These are phyloP conservation scores for Botrytis pseudocinerea DNA, from an alignment of 2,329 filamentous ascomycete species.

Conservation along the genomic window DNA sequence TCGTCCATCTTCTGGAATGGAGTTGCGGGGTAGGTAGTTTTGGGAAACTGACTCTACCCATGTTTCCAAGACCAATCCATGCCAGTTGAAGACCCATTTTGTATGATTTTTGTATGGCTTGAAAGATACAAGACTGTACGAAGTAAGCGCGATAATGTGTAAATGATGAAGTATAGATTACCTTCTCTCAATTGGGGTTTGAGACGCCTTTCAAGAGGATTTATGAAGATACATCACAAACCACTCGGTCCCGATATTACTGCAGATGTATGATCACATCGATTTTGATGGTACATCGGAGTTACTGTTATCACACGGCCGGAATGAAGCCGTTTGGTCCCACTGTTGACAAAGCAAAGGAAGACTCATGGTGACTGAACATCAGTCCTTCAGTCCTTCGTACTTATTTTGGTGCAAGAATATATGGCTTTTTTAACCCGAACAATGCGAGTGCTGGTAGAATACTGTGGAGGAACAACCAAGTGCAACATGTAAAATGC, in stretches of 20 bases:
- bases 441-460: background rate
- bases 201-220: background rate
- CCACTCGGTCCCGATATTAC: background rate
- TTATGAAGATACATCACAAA: background rate
- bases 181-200: background rate
- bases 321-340: background rate
- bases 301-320: background rate
- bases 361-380: background rate
- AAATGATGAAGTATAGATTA: background rate
- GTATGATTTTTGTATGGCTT: constrained; percentile 23
- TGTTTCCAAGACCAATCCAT: constrained; percentile 85
- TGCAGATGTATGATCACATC: background rate
- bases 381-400: background rate
- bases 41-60: constrained; percentile 67
- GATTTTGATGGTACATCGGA: background rate
- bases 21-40: background rate
- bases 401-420: background rate
- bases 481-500: background rate
- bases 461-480: background rate
- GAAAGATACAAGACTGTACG: background rate
- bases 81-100: constrained; percentile 62
- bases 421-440: rapidly evolving
- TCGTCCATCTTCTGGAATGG: background rate
- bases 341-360: no score
- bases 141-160: background rate